Base-by-base conservation (phyloP, 1,284 basidiomycete species). In the Entoloma clypeatum region DNA sequence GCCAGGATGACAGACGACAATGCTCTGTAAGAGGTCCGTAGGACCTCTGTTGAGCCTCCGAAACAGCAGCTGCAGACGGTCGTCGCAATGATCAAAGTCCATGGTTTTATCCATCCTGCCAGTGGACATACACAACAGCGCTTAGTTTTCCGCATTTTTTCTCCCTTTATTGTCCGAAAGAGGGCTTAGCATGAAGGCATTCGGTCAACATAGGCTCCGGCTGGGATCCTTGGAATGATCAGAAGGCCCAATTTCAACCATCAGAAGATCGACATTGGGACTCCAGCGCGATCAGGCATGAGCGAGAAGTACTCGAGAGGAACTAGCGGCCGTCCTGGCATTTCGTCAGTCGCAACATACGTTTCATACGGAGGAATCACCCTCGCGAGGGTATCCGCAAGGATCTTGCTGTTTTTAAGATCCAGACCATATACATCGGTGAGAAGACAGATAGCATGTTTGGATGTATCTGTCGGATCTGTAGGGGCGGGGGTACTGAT, bases 121-220 rank as follows among this genome's bases (percentile, higher is more conserved):
- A 14, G 17, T 25, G 13, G 7, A 34, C 56, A 30, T 52, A 79
- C 73, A 82, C 82, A 14, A 82, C 69, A 2, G 71, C 73, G 1
- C 81, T 81, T 37, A 86, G 54, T 38, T 71, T 75, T 22, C 71
- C 67, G 54, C 83, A 83, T 21, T 71, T 66, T 51, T 73, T 76
- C 46, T 77, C 68, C 7, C 61, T 60, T 39, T 68, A 66, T 7
- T n/a, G n/a, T n/a, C n/a, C n/a, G n/a, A n/a, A n/a, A 42, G 35
- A 18, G 50, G 43, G 25, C 48, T 49, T 9, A 27, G 34, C 24
- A 44, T 41, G 36, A 51, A 53, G n/a, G 45, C 43, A 14, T n/a
- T n/a, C n/a, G n/a, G n/a, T n/a, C n/a, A n/a, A n/a, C n/a, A n/a
- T n/a, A n/a, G n/a, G n/a, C n/a, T n/a, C n/a, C n/a, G n/a, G n/a